Base-by-base conservation (phyloP, 495 filamentous ascomycete species). In the Lophiostoma macrostomum region DNA sequence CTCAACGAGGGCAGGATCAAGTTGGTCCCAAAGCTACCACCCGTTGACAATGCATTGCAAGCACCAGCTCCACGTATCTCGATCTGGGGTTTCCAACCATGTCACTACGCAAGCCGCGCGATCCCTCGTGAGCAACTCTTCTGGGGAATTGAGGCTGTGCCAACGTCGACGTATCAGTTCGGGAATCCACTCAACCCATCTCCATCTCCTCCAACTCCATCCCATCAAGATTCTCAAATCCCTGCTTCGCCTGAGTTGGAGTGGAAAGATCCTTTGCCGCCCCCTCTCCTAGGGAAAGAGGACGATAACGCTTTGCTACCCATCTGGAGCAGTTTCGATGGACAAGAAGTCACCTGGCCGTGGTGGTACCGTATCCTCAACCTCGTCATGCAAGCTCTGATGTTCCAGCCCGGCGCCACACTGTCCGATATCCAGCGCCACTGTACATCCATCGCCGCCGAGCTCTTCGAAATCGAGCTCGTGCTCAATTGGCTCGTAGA, bases 321-420 rank as follows among this genome's bases (percentile, higher is more conserved):
- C 0, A 68, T 90, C 22, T 96, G 90, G 90, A 80, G 79, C 53
- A 87, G 89, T 66, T 85, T 95, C 38, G 80, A 88, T 42, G 81
- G 79, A 0, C 67, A 77, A 7, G 11, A 24, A 1, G 67, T 90
- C 11, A 76, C 86, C 29, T 57, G 52, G 2, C 69, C 74, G 5
- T 70, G 85, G 31, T 96, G 90, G 90, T 70, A 80, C 14, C 59
- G 59, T 20, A 37, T 50, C 8, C 47, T 56, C 22, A 43, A 53
- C 22, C 30, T 62, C n/a, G 48, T 62, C 13, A 27, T 62, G 3
- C 53, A 60, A 19, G 23, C 24, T 28, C 12, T 60, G 6, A 37
- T 44, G 8, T 60, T 53, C 12, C 49, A 36, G 13, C 56, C 56
- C 13, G 56, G 49, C 5, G 18, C 20, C 16, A 18, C 41, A n/a